phyloP scores from a whole-genome alignment of 2,329 filamentous ascomycete genomes.

The Beauveria australis region DNA sequence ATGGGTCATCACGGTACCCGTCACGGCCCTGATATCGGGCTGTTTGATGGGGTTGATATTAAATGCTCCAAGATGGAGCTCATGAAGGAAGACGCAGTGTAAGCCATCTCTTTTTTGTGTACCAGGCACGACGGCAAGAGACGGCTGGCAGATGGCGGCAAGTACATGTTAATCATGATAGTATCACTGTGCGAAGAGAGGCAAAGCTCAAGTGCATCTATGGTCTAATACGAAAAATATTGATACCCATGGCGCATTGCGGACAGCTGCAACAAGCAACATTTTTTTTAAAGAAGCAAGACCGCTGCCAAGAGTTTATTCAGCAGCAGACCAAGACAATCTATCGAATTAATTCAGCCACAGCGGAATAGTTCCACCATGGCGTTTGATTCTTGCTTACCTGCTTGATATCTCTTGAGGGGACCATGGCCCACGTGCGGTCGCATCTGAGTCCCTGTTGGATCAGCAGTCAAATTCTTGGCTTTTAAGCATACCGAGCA shows the following conservation, averaged over 20 bases:
- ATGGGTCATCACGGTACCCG: conserved; percentile 43
- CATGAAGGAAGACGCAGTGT: neutral
- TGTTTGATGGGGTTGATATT: conserved; percentile 46
- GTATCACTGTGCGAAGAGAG: too few species aligned
- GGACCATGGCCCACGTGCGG: conserved; percentile 1
- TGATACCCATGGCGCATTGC: neutral
- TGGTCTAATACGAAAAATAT: too few species aligned
- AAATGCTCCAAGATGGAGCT: conserved; percentile 38
- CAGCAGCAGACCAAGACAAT: neutral
- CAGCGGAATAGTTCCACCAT: neutral
- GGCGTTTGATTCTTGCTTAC: neutral
- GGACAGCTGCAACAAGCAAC: neutral
- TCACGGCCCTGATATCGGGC: conserved; percentile 41
- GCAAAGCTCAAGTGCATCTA: too few species aligned
- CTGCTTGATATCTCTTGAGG: neutral
- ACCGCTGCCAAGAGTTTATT: neutral
- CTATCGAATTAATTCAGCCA: neutral
- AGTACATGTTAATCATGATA: too few species aligned
- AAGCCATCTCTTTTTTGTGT: too few species aligned
- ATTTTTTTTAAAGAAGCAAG: neutral
- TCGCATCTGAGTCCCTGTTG: neutral
- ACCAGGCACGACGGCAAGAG: too few species aligned
- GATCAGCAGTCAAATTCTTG: neutral
- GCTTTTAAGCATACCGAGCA: conserved; percentile 4
- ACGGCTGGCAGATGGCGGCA: too few species aligned